Evolutionary conservation across 1,284 basidiomycete genomes (phyloP), one percentile per base, ranked within the genome.

Genomic region (Puccinia novopanici): DNA sequence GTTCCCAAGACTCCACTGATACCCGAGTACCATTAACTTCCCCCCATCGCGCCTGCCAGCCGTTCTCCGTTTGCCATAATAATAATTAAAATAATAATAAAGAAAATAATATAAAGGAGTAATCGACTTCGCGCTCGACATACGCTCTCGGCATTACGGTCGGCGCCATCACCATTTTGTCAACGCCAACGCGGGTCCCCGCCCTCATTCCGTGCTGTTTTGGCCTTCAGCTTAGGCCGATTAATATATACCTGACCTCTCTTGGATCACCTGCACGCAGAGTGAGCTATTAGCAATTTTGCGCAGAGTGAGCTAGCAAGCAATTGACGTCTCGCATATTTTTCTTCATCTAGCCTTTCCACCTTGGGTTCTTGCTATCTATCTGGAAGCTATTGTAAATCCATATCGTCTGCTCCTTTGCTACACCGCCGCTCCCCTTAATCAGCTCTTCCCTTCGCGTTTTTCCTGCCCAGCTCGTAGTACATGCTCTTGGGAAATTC

Each of bases 131-230:
- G 30, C 59, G 34, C 34, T 63, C 34, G 34, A 40, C 55, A 40
- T 63, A 40, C 34, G 40, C 67, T 52, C 67, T 68, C 48, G 67
- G 67, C 45, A 40, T 68, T 68, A 68, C 67, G 27, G 37, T 9
- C 40, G 45, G 42, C 63, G 48, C 45, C 48, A 2, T 68, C 67
- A 22, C 59, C 3, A 63, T 30, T n/a, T 3, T 13, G 6, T 22
- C 24, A 15, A 68, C 67, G 42, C 67, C 24, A 52, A 68, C 67
- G 67, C 67, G 67, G 67, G 13, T 52, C 48, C 22, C 67, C 67
- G 42, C 3, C 42, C 48, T 68, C n/a, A 24, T 68, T 68, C 22
- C 6, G 42, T 50, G 42, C 42, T 50, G 67, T 45, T 68, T 68
- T 68, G 48, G 42, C 67, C 67, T 50, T 34, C 48, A 48, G 42